Conservation (phyloP, 805 yeast genomes). For the Starmerella bombi region DNA sequence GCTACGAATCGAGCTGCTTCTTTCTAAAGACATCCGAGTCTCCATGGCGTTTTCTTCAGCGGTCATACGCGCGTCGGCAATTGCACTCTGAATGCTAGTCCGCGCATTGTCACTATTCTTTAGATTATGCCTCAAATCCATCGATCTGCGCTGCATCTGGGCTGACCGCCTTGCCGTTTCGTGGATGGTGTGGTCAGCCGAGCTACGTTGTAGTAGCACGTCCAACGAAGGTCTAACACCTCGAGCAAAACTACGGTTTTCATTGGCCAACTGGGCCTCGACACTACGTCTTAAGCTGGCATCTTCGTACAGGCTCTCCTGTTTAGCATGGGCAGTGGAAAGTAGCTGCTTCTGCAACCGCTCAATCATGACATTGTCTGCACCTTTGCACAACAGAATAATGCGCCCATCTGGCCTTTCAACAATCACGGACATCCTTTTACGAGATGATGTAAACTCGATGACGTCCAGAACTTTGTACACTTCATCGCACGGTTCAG, state of each 20-base stretch:
- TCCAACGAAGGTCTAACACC: slow-evolving; percentile 14
- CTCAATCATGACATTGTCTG: slow-evolving; percentile 80
- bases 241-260: slow-evolving; percentile 5
- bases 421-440: slow-evolving; percentile 86
- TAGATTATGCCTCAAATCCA: background rate
- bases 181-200: slow-evolving; percentile 16
- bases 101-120: background rate
- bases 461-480: slow-evolving; percentile 69
- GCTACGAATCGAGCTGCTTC: slow-evolving; percentile 23
- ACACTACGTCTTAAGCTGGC: slow-evolving; percentile 51
- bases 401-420: slow-evolving; percentile 62
- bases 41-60: slow-evolving; percentile 5
- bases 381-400: slow-evolving; percentile 83
- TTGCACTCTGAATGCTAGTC: slow-evolving; percentile 4
- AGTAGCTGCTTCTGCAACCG: slow-evolving; percentile 38
- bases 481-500: slow-evolving; percentile 47
- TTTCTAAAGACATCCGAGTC: slow-evolving; percentile 5
- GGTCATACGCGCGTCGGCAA: slow-evolving; percentile 6
- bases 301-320: slow-evolving; percentile 45
- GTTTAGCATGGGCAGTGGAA: slow-evolving; percentile 48
- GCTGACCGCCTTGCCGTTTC: slow-evolving; percentile 20
- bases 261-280: slow-evolving; percentile 43
- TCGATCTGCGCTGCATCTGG: slow-evolving; percentile 5
- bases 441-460: slow-evolving; percentile 77
- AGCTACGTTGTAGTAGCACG: slow-evolving; percentile 14